A percentile compares a stretch with the other conserved stretches of the same genome.
Evolutionary conservation across 768 basidiomycete genomes (phyloP).

Genomic region (Leccinum subgranulosum): DNA sequence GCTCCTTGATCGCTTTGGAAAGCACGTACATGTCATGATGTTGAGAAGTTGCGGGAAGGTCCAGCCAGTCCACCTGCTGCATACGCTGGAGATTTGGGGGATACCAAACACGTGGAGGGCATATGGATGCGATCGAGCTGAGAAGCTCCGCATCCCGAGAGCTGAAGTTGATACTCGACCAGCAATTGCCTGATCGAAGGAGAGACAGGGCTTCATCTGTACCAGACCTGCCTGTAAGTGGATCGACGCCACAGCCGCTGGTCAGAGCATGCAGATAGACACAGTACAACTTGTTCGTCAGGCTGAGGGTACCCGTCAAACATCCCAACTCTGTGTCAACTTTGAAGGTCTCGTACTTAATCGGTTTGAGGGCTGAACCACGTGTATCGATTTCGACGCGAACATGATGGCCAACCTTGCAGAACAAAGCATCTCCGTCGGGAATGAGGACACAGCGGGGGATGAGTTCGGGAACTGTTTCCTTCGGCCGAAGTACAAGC

Average conservation of each 20-base stretch:
- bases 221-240: not conserved
- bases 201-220: not conserved
- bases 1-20: slow-evolving; percentile 27
- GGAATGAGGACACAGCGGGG: slow-evolving; percentile 36
- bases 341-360: slow-evolving; percentile 16
- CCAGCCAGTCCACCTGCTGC: slow-evolving; percentile 36
- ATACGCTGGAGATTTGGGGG: slow-evolving; percentile 30
- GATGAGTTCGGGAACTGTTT: not conserved
- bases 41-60: slow-evolving; percentile 26
- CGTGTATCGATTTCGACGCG: slow-evolving; percentile 1
- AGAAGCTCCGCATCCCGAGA: slow-evolving; percentile 30
- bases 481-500: not conserved
- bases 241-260: not conserved
- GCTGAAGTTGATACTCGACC: slow-evolving; percentile 37
- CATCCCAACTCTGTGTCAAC: not conserved
- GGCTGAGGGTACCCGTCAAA: not conserved
- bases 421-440: slow-evolving; percentile 20
- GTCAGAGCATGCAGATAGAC: slow-evolving; percentile 8
- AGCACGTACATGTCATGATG: slow-evolving; percentile 21
- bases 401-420: slow-evolving; percentile 8
- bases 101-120: slow-evolving; percentile 23
- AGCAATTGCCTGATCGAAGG: slow-evolving; percentile 35
- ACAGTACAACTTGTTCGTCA: not conserved
- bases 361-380: not conserved
- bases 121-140: slow-evolving; percentile 29